Conservation (phyloP, 192 early-diverging fungal species). For the Coemansia sp. region DNA sequence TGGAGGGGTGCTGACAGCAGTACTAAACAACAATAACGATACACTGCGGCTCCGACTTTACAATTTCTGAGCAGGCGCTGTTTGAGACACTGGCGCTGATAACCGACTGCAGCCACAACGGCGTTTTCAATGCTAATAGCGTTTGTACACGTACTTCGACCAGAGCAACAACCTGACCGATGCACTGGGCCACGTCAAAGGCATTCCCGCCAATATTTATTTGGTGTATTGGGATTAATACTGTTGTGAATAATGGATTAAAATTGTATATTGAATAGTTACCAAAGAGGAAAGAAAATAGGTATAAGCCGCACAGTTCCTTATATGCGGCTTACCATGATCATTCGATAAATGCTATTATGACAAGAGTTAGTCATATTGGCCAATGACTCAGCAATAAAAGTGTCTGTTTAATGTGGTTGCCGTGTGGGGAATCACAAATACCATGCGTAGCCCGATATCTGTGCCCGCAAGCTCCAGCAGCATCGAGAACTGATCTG, state of each 20-base stretch:
- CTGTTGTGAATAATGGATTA: slow-evolving; percentile 26
- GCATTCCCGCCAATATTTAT: slow-evolving; percentile 64
- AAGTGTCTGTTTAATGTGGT: too few relatives aligned
- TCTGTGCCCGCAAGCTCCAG: slow-evolving; percentile 73
- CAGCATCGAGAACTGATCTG: slow-evolving; percentile 82
- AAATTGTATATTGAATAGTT: too few relatives aligned
- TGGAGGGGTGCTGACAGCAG: slow-evolving; percentile 64
- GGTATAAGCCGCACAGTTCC: too few relatives aligned
- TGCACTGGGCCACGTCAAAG: slow-evolving; percentile 46
- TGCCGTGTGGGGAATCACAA: slow-evolving; percentile 11
- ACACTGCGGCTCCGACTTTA: slow-evolving; percentile 35
- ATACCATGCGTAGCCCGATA: slow-evolving; percentile 69
- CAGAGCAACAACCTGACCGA: slow-evolving; percentile 60
- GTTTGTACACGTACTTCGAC: slow-evolving; percentile 82
- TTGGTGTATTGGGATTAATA: slow-evolving; percentile 90
- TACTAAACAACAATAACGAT: slow-evolving; percentile 18
- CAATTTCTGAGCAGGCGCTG: slow-evolving; percentile 61
- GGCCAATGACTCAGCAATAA: too few relatives aligned
- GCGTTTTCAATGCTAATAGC: slow-evolving; percentile 71
- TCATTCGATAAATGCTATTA: too few relatives aligned
- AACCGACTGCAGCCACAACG: slow-evolving; percentile 85
- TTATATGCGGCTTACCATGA: too few relatives aligned
- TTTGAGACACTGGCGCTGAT: slow-evolving; percentile 74
- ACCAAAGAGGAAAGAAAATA: too few relatives aligned
- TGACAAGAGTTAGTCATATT: too few relatives aligned